These are phyloP conservation scores for Draba incana DNA, from an alignment of 345 rosid species.

Conservation along the genomic window DNA sequence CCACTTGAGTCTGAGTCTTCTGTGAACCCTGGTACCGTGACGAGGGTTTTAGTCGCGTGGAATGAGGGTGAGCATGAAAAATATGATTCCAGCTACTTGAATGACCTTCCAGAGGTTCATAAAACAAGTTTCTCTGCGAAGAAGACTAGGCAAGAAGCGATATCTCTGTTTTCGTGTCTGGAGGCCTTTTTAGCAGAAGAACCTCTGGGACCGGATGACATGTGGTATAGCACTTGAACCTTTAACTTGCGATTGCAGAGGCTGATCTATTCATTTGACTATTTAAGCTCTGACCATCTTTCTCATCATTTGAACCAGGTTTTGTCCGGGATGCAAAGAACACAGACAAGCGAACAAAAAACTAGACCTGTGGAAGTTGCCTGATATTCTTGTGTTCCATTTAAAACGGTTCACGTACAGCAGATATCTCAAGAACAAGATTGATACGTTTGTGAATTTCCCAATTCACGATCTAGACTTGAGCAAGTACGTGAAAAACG, in stretches of 20 bases:
- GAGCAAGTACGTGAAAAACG: constrained; percentile 70
- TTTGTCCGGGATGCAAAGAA: constrained; percentile 92
- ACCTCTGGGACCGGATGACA: constrained; percentile 95
- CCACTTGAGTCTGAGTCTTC: constrained; percentile 56
- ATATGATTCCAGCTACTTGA: constrained; percentile 76
- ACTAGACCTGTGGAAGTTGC: constrained; percentile 91
- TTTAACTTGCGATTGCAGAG: constrained; percentile 6
- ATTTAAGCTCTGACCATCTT: constrained; percentile 10
- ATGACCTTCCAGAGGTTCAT: constrained; percentile 82
- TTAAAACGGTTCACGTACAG: constrained; percentile 89
- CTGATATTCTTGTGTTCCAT: constrained; percentile 93
- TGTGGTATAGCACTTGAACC: constrained; percentile 65
- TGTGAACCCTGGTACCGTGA: constrained; percentile 49
- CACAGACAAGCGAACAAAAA: constrained; percentile 97
- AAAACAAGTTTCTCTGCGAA: constrained; percentile 77
- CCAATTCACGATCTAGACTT: constrained; percentile 85
- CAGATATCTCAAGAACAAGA: constrained; percentile 91
- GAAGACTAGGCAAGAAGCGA: constrained; percentile 89
- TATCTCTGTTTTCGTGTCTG: constrained; percentile 89
- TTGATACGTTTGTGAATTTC: constrained; percentile 86
- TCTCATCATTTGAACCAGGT: constrained; percentile 55
- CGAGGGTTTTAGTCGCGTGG: constrained; percentile 76
- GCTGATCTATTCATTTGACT: neutral
- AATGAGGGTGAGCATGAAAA: constrained; percentile 60
- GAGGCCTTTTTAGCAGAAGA: constrained; percentile 97